Conservation (phyloP, 2,329 filamentous ascomycete genomes). For the Cercospora brassicicola region DNA sequence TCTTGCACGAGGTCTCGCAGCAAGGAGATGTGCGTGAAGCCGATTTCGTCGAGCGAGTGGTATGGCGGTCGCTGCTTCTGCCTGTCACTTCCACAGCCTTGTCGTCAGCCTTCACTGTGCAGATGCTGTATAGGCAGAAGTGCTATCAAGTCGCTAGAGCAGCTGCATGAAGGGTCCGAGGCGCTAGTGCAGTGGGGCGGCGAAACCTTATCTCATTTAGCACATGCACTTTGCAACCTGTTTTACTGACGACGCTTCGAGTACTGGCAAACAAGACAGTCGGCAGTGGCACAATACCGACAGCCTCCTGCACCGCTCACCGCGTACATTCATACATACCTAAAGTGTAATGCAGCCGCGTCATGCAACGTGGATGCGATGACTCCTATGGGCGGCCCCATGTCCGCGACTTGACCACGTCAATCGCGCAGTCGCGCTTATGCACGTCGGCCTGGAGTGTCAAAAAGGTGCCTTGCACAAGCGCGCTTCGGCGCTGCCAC, state of each 20-base stretch:
- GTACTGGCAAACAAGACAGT: neutral
- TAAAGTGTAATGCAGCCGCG: neutral
- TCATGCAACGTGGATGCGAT: conserved; percentile 36
- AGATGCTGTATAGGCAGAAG: conserved; percentile 8
- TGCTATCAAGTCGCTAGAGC: conserved; percentile 2
- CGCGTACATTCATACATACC: neutral
- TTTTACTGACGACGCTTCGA: neutral
- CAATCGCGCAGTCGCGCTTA: conserved; percentile 10
- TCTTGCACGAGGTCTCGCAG: neutral
- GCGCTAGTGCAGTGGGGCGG: conserved; percentile 6
- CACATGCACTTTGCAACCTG: neutral
- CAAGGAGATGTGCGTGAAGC: neutral
- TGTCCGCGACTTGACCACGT: conserved; percentile 13
- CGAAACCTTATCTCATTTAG: neutral
- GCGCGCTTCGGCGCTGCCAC: conserved; percentile 11
- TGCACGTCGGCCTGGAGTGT: conserved; percentile 18
- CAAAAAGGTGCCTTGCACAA: conserved; percentile 25
- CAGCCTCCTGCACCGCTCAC: neutral
- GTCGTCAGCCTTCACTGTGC: neutral
- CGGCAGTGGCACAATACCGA: neutral
- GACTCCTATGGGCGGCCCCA: conserved; percentile 33
- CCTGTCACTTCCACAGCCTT: neutral
- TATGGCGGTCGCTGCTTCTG: neutral
- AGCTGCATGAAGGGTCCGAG: conserved; percentile 5
- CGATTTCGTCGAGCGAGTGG: neutral